These are phyloP conservation scores for Spergularia azorica DNA, from an alignment of 179 eudicot species.

Conservation along the genomic window DNA sequence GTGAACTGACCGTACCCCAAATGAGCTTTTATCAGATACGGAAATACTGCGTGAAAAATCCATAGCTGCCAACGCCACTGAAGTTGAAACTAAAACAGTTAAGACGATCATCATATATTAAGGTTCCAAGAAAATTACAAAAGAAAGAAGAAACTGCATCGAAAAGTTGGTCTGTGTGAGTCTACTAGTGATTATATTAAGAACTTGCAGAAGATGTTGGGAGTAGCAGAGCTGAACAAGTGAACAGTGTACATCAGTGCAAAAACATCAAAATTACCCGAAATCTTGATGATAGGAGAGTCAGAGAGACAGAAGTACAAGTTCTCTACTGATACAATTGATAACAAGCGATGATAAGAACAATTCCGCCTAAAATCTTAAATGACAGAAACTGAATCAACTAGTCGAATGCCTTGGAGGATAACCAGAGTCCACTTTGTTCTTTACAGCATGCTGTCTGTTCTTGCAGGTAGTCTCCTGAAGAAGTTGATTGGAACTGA, in stretches of 20 bases:
- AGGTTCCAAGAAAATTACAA: too few relatives aligned
- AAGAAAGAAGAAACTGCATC: too few relatives aligned
- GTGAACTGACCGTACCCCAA: too few relatives aligned
- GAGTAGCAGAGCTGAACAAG: background rate
- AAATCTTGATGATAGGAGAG: background rate
- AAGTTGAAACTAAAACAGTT: too few relatives aligned
- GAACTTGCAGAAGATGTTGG: too few relatives aligned
- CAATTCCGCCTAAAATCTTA: constrained; percentile 2
- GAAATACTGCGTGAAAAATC: too few relatives aligned
- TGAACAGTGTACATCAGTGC: background rate
- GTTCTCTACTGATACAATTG: background rate
- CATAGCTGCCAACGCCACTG: too few relatives aligned
- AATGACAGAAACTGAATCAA: background rate
- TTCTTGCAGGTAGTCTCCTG: constrained; percentile 79
- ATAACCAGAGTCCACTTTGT: background rate
- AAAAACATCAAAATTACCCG: background rate
- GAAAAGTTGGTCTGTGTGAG: too few relatives aligned
- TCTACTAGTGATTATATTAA: too few relatives aligned
- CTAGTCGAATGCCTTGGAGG: background rate
- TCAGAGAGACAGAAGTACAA: constrained; percentile 4
- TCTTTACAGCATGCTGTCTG: constrained; percentile 71
- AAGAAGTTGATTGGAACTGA: constrained; percentile 63
- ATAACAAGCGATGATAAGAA: background rate
- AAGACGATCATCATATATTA: too few relatives aligned
- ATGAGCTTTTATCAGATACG: too few relatives aligned